Conservation (phyloP, 768 basidiomycete species). For the Suillus subalutaceus region DNA sequence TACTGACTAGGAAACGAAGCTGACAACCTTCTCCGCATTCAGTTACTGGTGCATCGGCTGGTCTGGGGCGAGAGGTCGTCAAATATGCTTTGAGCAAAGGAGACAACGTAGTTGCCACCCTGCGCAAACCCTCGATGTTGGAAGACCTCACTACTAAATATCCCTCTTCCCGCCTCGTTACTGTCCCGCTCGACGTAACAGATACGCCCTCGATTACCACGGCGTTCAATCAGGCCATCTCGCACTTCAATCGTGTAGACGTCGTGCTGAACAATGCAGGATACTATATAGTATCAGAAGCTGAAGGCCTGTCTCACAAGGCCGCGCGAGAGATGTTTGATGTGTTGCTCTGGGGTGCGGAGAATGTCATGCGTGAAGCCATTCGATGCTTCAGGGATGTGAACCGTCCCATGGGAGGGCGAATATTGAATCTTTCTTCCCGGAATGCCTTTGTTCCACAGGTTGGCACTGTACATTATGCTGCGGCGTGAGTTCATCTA, state of each 20-base stretch:
- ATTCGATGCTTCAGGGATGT: conserved; percentile 39
- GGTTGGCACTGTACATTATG: conserved; percentile 26
- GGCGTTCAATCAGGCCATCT: conserved; percentile 39
- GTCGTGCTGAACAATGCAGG: conserved; percentile 51
- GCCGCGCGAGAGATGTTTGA: conserved; percentile 63
- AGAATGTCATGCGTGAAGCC: conserved; percentile 35
- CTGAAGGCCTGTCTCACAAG: conserved; percentile 85
- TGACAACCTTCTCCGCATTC: background rate
- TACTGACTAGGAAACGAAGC: background rate
- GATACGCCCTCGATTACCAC: conserved; percentile 31
- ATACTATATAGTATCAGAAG: conserved; percentile 46
- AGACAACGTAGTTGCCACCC: conserved; percentile 46
- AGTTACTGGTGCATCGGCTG: conserved; percentile 47
- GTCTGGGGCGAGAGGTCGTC: conserved; percentile 41
- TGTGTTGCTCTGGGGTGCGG: conserved; percentile 36
- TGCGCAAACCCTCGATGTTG: conserved; percentile 42
- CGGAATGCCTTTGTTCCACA: conserved; percentile 27
- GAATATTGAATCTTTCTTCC: conserved; percentile 37
- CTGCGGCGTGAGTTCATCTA: conserved; percentile 28
- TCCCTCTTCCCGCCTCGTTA: conserved; percentile 35
- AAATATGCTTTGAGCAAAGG: conserved; percentile 39
- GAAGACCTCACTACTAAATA: conserved; percentile 34
- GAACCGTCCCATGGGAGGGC: conserved; percentile 38
- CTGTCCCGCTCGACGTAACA: conserved; percentile 47
- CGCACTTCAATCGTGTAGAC: conserved; percentile 43